Evolutionary conservation across 371 early-diverging fungal species (phyloP).

Genomic region (Syncephalastrum monosporum): DNA sequence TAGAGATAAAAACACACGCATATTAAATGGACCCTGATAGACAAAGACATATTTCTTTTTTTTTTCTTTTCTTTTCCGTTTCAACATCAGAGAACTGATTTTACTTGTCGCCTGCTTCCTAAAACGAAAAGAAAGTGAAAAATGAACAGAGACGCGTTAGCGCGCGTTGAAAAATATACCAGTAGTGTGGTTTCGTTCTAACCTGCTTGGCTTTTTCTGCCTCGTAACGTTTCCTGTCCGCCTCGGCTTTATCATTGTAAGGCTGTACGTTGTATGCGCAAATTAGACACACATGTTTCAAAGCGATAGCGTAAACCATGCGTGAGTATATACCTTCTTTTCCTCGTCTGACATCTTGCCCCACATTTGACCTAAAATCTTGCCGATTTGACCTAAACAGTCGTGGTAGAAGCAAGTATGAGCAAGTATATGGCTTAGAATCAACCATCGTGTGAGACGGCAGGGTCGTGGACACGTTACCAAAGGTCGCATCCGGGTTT

Average conservation of each 20-base stretch:
- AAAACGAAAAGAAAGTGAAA: too few relatives aligned
- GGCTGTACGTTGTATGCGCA: constrained; percentile 27
- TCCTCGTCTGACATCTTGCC: constrained; percentile 60
- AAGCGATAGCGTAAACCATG: background rate
- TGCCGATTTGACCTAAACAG: constrained; percentile 60
- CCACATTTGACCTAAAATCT: constrained; percentile 80
- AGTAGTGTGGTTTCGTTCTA: too few relatives aligned
- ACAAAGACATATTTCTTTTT: too few relatives aligned
- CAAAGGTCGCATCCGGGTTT: constrained; percentile 75
- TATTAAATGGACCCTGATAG: too few relatives aligned
- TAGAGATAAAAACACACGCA: too few relatives aligned
- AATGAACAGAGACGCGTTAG: too few relatives aligned
- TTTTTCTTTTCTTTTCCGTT: too few relatives aligned
- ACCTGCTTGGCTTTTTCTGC: constrained; percentile 56
- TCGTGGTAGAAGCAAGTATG: background rate
- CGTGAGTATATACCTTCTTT: constrained; percentile 43
- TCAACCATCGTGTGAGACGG: too few relatives aligned
- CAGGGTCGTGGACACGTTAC: constrained; percentile 17
- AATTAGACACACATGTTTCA: background rate
- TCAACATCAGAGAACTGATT: too few relatives aligned
- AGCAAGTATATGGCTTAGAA: too few relatives aligned
- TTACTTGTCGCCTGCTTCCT: too few relatives aligned
- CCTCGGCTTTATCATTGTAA: constrained; percentile 54
- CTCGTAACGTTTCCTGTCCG: constrained; percentile 78
- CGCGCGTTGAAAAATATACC: too few relatives aligned